Conservation (phyloP, 2,329 filamentous ascomycete species). For the Botrytis hyacinthi region DNA sequence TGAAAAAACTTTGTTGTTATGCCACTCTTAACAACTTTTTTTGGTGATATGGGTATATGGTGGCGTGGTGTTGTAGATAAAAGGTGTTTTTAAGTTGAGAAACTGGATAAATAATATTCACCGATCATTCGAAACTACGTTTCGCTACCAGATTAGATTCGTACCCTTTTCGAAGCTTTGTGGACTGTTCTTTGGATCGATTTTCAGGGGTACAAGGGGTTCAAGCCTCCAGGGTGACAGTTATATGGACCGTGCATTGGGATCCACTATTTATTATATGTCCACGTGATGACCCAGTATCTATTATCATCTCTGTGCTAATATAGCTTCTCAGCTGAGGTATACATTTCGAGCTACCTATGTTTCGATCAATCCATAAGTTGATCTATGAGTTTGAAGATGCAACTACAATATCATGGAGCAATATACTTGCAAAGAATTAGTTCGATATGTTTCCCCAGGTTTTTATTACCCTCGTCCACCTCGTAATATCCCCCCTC, state of each 20-base stretch:
- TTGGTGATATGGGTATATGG: not conserved
- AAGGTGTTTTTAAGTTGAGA: not conserved
- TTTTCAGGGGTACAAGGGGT: slow-evolving; percentile 1
- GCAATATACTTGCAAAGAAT: not conserved
- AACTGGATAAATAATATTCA: not conserved
- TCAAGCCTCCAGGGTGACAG: not conserved
- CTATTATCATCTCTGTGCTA: too few relatives aligned
- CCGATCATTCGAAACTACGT: not conserved
- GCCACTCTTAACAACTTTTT: not conserved
- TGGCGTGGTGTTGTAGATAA: not conserved
- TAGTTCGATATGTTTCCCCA: not conserved
- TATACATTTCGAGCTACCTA: too few relatives aligned
- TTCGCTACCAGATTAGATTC: not conserved
- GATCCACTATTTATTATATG: not conserved
- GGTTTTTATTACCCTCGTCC: not conserved
- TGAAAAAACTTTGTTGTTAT: not conserved
- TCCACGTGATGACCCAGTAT: too few relatives aligned
- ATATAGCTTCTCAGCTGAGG: not conserved
- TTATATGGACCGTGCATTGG: not conserved
- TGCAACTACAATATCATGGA: not conserved
- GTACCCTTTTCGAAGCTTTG: not conserved
- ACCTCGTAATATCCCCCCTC: not conserved
- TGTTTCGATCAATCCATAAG: too few relatives aligned
- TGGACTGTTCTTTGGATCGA: not conserved
- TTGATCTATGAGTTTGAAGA: too few relatives aligned